These are phyloP conservation scores for Papilionanthe hybrid DNA, from an alignment of 116 monocot genomes.

Conservation along the genomic window DNA sequence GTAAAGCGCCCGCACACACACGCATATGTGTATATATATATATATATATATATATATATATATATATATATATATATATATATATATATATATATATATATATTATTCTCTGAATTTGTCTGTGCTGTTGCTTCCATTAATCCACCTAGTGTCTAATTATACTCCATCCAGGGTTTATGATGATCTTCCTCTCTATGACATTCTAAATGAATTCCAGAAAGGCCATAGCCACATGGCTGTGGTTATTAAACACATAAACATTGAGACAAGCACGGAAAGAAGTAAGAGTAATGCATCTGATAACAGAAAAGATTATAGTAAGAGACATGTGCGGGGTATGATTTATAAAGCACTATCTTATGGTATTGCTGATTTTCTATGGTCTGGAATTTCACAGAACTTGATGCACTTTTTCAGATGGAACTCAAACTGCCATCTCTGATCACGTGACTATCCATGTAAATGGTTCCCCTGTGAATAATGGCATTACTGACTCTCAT, in stretches of 20 bases:
- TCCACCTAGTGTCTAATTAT: background rate
- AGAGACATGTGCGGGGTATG: constrained; percentile 17
- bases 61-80: too few relatives aligned
- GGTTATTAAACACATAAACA: constrained; percentile 62
- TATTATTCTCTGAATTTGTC: background rate
- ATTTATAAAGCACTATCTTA: background rate
- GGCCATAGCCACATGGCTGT: constrained; percentile 99
- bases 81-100: too few relatives aligned
- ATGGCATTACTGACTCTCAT: constrained; percentile 26
- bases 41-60: too few relatives aligned
- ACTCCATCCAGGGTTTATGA: constrained; percentile 65
- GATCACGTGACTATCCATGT: constrained; percentile 31
- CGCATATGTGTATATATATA: background rate
- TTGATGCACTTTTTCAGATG: constrained; percentile 26
- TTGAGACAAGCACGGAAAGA: constrained; percentile 27
- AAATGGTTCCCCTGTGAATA: constrained; percentile 29
- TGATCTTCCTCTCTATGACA: constrained; percentile 94
- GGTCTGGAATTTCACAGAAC: background rate
- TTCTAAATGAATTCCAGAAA: constrained; percentile 97
- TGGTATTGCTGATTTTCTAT: background rate
- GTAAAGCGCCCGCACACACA: too few relatives aligned
- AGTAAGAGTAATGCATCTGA: constrained; percentile 25
- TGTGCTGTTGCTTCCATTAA: background rate
- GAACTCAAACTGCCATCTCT: constrained; percentile 23
- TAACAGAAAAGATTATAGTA: constrained; percentile 20